Conservation (phyloP, 805 yeast species). For the Saccharomycopsis javanensis region DNA sequence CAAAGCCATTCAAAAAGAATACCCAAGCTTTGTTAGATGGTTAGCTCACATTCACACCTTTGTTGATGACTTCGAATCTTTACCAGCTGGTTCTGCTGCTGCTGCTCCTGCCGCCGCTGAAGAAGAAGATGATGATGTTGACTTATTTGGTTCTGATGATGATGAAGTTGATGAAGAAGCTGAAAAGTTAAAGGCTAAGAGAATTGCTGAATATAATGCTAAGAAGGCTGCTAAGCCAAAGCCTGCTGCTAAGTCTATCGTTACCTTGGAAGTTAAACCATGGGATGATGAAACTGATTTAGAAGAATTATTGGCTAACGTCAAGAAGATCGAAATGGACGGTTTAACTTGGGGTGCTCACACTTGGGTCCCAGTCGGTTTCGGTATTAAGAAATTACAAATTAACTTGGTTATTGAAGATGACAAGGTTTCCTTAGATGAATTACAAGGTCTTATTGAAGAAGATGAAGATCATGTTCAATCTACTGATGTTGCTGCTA, state of each 20-base stretch:
- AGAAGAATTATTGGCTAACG: conserved; percentile 78
- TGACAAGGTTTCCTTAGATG: conserved; percentile 88
- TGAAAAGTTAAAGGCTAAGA: conserved; percentile 93
- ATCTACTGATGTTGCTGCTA: conserved; percentile 97
- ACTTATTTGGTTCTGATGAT: conserved; percentile 82
- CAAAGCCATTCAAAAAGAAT: conserved; percentile 87
- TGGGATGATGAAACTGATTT: conserved; percentile 99
- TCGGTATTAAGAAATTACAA: conserved; percentile 99
- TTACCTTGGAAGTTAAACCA: conserved; percentile 96
- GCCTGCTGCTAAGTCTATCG: conserved; percentile 97
- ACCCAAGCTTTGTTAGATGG: conserved; percentile 97
- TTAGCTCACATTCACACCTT: conserved; percentile 95
- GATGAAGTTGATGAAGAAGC: conserved; percentile 96
- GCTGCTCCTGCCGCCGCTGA: conserved; percentile 47
- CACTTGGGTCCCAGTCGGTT: conserved; percentile 95
- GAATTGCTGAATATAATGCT: conserved; percentile 96
- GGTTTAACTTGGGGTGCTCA: conserved; percentile 98
- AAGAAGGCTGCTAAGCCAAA: conserved; percentile 95
- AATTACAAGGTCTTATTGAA: conserved; percentile 64
- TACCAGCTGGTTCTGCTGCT: conserved; percentile 61
- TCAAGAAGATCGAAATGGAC: conserved; percentile 70
- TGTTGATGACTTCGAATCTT: conserved; percentile 70
- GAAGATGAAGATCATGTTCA: conserved; percentile 99
- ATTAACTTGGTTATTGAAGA: conserved; percentile 98
- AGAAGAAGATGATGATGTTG: conserved; percentile 82